Conservation (phyloP, 1,139 yeast species). For the Lodderomyces parapsilosis region DNA sequence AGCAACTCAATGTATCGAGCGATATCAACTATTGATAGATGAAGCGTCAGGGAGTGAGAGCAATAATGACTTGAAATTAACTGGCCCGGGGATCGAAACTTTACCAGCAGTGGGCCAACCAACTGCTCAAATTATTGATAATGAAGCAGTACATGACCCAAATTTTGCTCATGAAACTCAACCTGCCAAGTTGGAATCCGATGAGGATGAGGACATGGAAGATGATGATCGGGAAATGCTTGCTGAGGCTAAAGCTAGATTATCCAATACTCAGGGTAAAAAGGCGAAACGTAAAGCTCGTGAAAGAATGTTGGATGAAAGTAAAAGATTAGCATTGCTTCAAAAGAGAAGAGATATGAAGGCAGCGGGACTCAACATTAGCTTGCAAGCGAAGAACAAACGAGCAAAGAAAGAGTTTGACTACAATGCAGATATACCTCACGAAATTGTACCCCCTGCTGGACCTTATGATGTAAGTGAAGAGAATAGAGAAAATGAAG, state of each 20-base stretch:
- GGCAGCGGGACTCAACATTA: constrained; percentile 75
- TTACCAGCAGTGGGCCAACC: constrained; percentile 41
- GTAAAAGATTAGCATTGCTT: constrained; percentile 68
- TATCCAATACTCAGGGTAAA: constrained; percentile 92
- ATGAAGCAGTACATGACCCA: constrained; percentile 44
- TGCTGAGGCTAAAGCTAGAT: constrained; percentile 87
- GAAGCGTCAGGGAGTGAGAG: constrained; percentile 35
- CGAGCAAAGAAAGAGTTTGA: constrained; percentile 65
- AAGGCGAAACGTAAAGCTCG: constrained; percentile 90
- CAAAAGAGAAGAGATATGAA: constrained; percentile 85
- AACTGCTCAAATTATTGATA: constrained; percentile 33
- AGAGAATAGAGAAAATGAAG: constrained; percentile 47
- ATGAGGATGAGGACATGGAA: constrained; percentile 67
- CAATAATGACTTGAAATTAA: constrained; percentile 31
- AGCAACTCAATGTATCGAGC: constrained; percentile 83
- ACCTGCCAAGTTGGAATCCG: constrained; percentile 64
- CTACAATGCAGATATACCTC: constrained; percentile 79
- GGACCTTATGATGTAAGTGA: constrained; percentile 70
- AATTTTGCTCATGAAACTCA: constrained; percentile 76
- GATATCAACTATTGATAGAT: constrained; percentile 77
- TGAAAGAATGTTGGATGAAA: constrained; percentile 75
- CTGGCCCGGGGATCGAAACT: constrained; percentile 59
- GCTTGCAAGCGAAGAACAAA: constrained; percentile 46
- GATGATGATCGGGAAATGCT: constrained; percentile 93
- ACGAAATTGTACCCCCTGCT: constrained; percentile 66